Evolutionary conservation across 106 monocot species (phyloP).

Genomic region (Dactylorhiza incarnata): DNA sequence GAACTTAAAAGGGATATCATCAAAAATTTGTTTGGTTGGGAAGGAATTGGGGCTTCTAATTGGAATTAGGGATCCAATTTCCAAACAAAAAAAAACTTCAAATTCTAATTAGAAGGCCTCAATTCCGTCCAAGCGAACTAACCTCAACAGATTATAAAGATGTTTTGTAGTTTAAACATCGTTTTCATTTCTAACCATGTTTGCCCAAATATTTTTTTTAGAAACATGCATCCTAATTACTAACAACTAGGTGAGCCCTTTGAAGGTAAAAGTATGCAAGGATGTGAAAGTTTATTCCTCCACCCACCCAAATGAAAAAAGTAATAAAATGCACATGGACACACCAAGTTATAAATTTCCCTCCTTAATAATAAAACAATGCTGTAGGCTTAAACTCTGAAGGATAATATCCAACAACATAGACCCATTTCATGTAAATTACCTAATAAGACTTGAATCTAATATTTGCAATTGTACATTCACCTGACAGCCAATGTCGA

Average conservation of each 20-base stretch:
- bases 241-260: not conserved
- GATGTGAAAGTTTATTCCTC: not conserved
- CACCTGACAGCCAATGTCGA: conserved; percentile 94
- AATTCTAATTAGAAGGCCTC: no score
- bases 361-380: not conserved
- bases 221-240: no score
- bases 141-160: no score
- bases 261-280: not conserved
- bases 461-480: not conserved
- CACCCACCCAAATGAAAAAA: not conserved
- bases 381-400: not conserved
- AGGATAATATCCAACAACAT: not conserved
- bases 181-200: no score
- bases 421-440: not conserved
- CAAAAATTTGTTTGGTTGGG: no score
- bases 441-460: not conserved
- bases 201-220: no score
- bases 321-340: not conserved
- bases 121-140: no score
- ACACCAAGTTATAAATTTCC: not conserved
- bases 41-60: no score
- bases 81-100: no score
- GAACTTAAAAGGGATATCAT: no score
- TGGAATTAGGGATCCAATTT: no score
- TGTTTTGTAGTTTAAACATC: no score